Evolutionary conservation across 768 basidiomycete species (phyloP).

Genomic region (Lactarius sanguifluus): DNA sequence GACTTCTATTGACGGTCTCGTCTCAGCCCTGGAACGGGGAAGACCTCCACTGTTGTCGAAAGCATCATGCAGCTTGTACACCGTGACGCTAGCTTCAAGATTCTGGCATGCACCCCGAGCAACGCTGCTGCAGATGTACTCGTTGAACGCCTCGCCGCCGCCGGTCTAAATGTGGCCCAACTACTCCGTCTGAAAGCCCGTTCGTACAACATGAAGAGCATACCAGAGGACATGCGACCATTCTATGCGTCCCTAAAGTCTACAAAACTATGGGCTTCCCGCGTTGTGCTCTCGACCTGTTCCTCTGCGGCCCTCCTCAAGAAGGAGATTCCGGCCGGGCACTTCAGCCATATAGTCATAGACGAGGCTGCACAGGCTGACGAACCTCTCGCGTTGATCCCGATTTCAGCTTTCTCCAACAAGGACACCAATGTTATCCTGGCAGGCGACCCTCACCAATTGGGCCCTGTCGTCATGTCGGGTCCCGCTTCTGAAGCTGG

Average conservation of each 20-base stretch:
- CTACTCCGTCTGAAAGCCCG: slow-evolving; percentile 57
- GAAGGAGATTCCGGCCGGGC: slow-evolving; percentile 50
- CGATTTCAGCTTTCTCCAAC: slow-evolving; percentile 37
- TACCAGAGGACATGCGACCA: slow-evolving; percentile 39
- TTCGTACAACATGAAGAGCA: slow-evolving; percentile 39
- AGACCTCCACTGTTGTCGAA: slow-evolving; percentile 42
- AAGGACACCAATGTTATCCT: slow-evolving; percentile 39
- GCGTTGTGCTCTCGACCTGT: slow-evolving; percentile 60
- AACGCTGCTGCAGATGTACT: slow-evolving; percentile 41
- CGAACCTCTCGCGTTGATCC: slow-evolving; percentile 58
- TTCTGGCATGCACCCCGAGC: slow-evolving; percentile 41
- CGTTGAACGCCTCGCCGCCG: slow-evolving; percentile 32
- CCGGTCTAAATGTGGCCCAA: slow-evolving; percentile 31
- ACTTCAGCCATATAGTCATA: slow-evolving; percentile 60
- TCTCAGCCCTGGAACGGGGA: slow-evolving; percentile 43
- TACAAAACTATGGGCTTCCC: slow-evolving; percentile 41
- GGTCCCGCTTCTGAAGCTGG: slow-evolving; percentile 33
- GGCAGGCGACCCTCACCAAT: slow-evolving; percentile 41
- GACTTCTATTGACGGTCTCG: not conserved
- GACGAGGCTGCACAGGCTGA: slow-evolving; percentile 67
- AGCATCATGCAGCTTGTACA: slow-evolving; percentile 38
- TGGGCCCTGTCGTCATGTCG: slow-evolving; percentile 41
- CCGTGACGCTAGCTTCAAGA: slow-evolving; percentile 27
- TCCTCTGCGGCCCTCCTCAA: slow-evolving; percentile 51
- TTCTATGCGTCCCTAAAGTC: slow-evolving; percentile 42